These are phyloP conservation scores for Zymoseptoria tritici DNA, from an alignment of 2,329 filamentous ascomycete species.

Conservation along the genomic window DNA sequence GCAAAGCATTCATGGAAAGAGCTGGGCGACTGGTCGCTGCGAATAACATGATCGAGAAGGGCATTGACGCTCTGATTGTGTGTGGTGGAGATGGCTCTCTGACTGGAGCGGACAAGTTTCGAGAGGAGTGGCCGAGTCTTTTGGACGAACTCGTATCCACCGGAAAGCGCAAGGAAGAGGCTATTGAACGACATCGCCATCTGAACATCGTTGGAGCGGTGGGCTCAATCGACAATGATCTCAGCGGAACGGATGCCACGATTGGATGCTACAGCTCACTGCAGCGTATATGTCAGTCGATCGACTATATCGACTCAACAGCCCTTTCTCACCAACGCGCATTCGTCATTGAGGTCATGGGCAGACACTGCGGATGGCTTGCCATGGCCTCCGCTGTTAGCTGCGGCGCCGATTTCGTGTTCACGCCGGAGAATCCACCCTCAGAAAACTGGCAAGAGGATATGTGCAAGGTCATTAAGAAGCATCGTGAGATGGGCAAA, in stretches of 20 bases:
- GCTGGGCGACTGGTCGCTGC: slow-evolving; percentile 75
- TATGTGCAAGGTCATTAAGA: slow-evolving; percentile 68
- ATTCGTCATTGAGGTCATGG: slow-evolving; percentile 98
- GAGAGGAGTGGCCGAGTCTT: slow-evolving; percentile 83
- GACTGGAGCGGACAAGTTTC: slow-evolving; percentile 90
- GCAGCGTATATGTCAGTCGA: slow-evolving; percentile 85
- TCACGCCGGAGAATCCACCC: slow-evolving; percentile 90
- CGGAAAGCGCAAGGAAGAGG: slow-evolving; percentile 61
- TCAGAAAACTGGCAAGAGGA: slow-evolving; percentile 80
- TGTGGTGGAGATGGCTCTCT: slow-evolving; percentile 95
- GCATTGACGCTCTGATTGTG: slow-evolving; percentile 93
- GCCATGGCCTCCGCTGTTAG: slow-evolving; percentile 93
- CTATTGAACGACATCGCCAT: slow-evolving; percentile 69
- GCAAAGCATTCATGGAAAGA: slow-evolving; percentile 86
- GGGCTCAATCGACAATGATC: slow-evolving; percentile 96
- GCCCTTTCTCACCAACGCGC: slow-evolving; percentile 89
- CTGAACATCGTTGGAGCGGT: slow-evolving; percentile 96
- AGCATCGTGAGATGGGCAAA: slow-evolving; percentile 86
- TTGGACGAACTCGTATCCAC: slow-evolving; percentile 74
- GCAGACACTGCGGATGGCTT: slow-evolving; percentile 93
- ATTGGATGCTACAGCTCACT: slow-evolving; percentile 96
- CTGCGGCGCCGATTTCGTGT: slow-evolving; percentile 91
- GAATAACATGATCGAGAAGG: slow-evolving; percentile 87
- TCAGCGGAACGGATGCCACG: slow-evolving; percentile 93
- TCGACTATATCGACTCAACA: slow-evolving; percentile 95